Percentiles rank a stretch among this genome's conserved stretches.
Conservation (phyloP, 2,329 filamentous ascomycete species). For the Colletotrichum graminicola region DNA sequence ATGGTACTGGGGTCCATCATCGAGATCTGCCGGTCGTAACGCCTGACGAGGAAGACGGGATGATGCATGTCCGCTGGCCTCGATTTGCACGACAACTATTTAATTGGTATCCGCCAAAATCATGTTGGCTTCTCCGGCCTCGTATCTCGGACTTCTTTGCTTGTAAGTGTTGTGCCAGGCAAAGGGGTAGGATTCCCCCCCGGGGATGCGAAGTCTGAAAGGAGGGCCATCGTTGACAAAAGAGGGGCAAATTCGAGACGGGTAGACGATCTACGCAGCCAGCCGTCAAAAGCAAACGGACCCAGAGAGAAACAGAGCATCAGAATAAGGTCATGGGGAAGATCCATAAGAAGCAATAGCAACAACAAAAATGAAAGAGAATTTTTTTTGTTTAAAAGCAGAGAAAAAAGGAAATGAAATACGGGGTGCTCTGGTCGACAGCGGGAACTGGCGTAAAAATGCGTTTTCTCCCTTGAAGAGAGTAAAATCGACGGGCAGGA, state of each 20-base stretch:
- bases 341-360: conserved; percentile 5
- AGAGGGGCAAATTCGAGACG: not conserved
- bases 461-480: not conserved
- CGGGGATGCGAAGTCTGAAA: not conserved
- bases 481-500: not conserved
- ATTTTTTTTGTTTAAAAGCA: too few relatives aligned
- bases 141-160: not conserved
- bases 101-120: conserved; percentile 15
- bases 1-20: not conserved
- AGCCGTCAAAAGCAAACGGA: conserved; percentile 2
- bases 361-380: not conserved
- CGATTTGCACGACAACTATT: conserved; percentile 19
- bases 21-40: conserved; percentile 10
- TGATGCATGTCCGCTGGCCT: conserved; percentile 27
- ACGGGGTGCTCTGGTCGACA: not conserved
- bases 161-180: not conserved
- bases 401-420: not conserved
- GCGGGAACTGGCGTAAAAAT: conserved; percentile 8
- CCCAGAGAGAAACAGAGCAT: not conserved
- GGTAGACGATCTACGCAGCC: not conserved
- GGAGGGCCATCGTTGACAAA: not conserved
- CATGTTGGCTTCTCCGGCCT: not conserved
- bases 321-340: conserved; percentile 7
- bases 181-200: not conserved
- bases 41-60: conserved; percentile 23